Base-by-base conservation (phyloP, 495 filamentous ascomycete species). In the Usnea hakonensis region DNA sequence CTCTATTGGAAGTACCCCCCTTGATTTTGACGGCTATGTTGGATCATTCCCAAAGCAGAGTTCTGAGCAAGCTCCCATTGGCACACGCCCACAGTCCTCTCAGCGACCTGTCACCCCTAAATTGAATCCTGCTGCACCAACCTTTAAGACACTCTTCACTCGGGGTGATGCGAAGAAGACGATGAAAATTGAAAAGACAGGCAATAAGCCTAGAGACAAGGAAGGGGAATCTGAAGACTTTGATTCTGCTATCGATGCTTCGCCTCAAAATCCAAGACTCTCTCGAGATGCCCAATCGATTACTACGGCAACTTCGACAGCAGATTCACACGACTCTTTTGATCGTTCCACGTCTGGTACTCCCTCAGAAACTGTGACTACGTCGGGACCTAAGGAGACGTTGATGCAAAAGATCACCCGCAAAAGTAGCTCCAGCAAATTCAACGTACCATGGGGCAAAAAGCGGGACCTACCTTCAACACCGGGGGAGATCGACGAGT, bases 391-490 rank as follows among this genome's bases (percentile, higher is more conserved):
- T 44, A 84, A 84, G 65, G 83, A 85, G 66, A 82, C 84, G 5
- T 81, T 90, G 44, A 82, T 86, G 64, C 81, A 85, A 63, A 88
- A 90, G 69, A 82, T 92, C 63, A 86, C 88, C 28, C 85, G 89
- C 54, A 92, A 92, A 69, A 83, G 88, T 60, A 89, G 86, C 73
- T 88, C 87, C 23, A 83, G 86, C 71, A 92, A 91, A 72, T 91
- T 91, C 73, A 87, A 85, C 68, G 74, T 85, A 28, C 82, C 87
- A 8, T 88, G 86, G 65, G 75, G 80, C 17, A 86, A 89, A 65
- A 81, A 84, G 55, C 85, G 87, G 60, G 83, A 81, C 28, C 70
- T 85, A 56, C 73, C 80, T 21, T 72, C 61, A 17, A 71, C 76
- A 35, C 77, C 78, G 58, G 76, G 74, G 44, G 79, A 83, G 59